Percentiles rank a stretch among this genome's conserved stretches.
These are phyloP conservation scores for Phytophthora citrophthora DNA, from an alignment of 352 stramenopile species.

Conservation along the genomic window DNA sequence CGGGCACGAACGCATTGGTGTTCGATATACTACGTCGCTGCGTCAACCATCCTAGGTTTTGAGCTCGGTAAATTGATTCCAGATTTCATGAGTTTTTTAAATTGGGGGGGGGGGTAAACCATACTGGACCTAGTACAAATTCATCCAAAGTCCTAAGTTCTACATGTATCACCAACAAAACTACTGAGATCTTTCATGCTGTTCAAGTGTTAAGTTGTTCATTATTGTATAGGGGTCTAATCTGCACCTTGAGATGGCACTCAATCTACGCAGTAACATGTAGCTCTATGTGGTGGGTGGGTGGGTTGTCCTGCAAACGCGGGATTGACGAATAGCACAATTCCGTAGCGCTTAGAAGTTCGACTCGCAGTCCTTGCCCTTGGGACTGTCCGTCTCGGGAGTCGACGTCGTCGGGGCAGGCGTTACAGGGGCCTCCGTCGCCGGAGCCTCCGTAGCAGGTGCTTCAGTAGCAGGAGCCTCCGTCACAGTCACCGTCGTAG, in stretches of 20 bases:
- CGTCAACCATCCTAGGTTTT: too few species aligned
- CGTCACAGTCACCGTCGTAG: constrained; percentile 22
- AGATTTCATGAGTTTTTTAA: too few species aligned
- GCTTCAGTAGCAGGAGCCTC: constrained; percentile 1
- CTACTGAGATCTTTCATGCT: background rate
- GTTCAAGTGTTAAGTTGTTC: constrained; percentile 23
- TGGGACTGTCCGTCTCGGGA: constrained; percentile 7
- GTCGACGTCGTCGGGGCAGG: constrained; percentile 6
- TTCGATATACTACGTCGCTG: too few species aligned
- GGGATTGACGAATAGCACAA: background rate
- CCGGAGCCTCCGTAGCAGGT: background rate
- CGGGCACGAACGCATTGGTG: too few species aligned
- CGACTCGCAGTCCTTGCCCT: constrained; percentile 27
- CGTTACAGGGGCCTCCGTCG: background rate
- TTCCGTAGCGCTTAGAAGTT: constrained; percentile 22
- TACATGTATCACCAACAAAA: too few species aligned
- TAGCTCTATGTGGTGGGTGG: constrained; percentile 7
- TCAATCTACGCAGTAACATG: constrained; percentile 31
- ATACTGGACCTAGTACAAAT: too few species aligned
- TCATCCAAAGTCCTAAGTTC: too few species aligned
- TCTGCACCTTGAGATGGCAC: constrained; percentile 27
- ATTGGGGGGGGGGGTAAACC: too few species aligned
- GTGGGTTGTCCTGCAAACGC: background rate
- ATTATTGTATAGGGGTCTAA: constrained; percentile 34
- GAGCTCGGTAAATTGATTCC: too few species aligned